Conservation (phyloP, 2,329 filamentous ascomycete species). For the Fusarium sp. region DNA sequence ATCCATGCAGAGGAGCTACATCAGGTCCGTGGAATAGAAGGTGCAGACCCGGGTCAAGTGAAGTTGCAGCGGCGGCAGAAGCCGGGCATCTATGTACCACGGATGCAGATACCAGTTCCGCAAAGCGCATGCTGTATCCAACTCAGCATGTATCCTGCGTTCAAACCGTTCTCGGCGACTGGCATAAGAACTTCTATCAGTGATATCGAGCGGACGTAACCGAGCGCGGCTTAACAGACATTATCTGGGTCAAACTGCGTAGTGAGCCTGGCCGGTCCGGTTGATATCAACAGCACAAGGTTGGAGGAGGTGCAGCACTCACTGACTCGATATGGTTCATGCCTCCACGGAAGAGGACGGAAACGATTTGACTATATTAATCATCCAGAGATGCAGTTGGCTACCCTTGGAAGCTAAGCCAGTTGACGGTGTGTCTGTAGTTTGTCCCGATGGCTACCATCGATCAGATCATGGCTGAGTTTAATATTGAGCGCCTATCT, state of each 20-base stretch:
- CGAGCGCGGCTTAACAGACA: constrained; percentile 31
- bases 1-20: constrained; percentile 25
- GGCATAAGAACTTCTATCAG: constrained; percentile 24
- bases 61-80: constrained; percentile 21
- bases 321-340: neutral
- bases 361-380: constrained; percentile 17
- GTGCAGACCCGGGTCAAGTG: constrained; percentile 1
- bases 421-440: neutral
- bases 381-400: constrained; percentile 2
- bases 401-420: constrained; percentile 1
- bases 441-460: neutral
- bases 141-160: constrained; percentile 32
- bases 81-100: neutral
- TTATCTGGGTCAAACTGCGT: constrained; percentile 36
- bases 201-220: constrained; percentile 39
- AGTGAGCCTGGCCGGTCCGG: constrained; percentile 38
- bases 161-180: constrained; percentile 14
- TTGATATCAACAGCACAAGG: constrained; percentile 12
- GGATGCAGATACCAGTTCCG: neutral
- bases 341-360: neutral
- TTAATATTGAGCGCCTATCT: neutral
- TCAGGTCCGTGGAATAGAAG: constrained; percentile 4
- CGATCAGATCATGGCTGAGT: constrained; percentile 16
- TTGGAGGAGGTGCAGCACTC: neutral
- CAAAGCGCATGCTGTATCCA: constrained; percentile 2